Evolutionary conservation across 345 rosid genomes (phyloP).

Genomic region (Salix purpurea): DNA sequence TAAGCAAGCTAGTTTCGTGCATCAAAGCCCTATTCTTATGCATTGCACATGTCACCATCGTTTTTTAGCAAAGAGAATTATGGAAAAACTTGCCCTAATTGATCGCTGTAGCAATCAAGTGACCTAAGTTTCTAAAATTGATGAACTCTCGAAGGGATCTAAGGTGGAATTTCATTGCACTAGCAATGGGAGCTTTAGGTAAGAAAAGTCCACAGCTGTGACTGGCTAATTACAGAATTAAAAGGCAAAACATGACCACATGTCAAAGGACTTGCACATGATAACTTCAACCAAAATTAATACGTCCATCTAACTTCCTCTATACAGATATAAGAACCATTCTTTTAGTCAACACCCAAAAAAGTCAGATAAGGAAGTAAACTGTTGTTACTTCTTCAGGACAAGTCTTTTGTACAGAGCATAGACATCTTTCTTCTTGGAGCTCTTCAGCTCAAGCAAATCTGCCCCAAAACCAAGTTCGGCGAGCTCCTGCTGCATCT

Average conservation of each 20-base stretch:
- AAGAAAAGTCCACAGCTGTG: background rate
- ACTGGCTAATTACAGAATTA: background rate
- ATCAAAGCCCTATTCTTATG: too few species aligned
- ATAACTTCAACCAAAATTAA: background rate
- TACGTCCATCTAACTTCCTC: background rate
- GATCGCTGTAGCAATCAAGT: background rate
- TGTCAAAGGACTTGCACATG: background rate
- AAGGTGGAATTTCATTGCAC: background rate
- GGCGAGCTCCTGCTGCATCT: slow-evolving; percentile 33
- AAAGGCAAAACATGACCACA: background rate
- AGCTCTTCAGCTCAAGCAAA: slow-evolving; percentile 34
- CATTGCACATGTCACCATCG: background rate
- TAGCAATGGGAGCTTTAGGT: background rate
- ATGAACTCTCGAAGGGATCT: background rate
- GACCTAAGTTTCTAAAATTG: too few species aligned
- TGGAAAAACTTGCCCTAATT: background rate
- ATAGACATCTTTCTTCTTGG: slow-evolving; percentile 40
- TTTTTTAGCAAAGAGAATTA: background rate
- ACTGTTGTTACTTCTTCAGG: slow-evolving; percentile 19
- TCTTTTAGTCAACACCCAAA: background rate
- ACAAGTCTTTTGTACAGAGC: slow-evolving; percentile 32
- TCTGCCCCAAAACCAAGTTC: slow-evolving; percentile 36
- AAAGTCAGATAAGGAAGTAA: background rate
- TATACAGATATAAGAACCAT: background rate
- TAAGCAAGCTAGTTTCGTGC: background rate